Conservation (phyloP, 176 grass and related monocot genomes). For the Microstegium vimineum region DNA sequence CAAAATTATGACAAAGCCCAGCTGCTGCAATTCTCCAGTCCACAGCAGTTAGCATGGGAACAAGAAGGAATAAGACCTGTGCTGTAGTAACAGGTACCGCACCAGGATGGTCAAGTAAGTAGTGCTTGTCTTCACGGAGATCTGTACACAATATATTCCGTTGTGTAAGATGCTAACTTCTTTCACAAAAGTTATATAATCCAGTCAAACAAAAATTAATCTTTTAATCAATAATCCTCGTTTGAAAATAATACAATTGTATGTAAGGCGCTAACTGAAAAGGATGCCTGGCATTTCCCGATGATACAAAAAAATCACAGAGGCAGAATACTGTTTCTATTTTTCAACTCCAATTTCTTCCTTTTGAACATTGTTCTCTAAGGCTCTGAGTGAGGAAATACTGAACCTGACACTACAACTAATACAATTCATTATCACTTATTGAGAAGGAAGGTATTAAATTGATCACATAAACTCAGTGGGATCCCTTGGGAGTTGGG, state of each 20-base stretch:
- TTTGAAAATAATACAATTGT: not conserved
- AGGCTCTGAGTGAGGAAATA: not conserved
- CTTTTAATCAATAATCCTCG: not conserved
- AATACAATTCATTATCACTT: not conserved
- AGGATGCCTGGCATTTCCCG: not conserved
- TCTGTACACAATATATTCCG: constrained; percentile 38
- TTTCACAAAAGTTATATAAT: constrained; percentile 10
- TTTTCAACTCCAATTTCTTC: not conserved
- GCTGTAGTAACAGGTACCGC: constrained; percentile 77
- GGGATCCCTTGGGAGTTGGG: not conserved
- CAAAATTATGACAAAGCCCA: not conserved
- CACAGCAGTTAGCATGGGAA: not conserved
- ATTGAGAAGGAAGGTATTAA: not conserved
- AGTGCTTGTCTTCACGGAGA: constrained; percentile 94
- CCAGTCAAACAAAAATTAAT: not conserved
- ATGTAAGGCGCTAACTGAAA: not conserved
- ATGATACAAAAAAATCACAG: not conserved
- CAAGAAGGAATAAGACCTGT: constrained; percentile 47
- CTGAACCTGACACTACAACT: not conserved
- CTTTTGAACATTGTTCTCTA: not conserved
- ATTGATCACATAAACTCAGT: not conserved
- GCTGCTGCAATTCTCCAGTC: not conserved
- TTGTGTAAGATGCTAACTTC: not conserved
- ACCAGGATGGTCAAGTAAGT: constrained; percentile 81
- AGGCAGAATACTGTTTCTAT: not conserved